Evolutionary conservation across 169 alveolate species (phyloP).

Genomic region (Plasmodium adleri): DNA sequence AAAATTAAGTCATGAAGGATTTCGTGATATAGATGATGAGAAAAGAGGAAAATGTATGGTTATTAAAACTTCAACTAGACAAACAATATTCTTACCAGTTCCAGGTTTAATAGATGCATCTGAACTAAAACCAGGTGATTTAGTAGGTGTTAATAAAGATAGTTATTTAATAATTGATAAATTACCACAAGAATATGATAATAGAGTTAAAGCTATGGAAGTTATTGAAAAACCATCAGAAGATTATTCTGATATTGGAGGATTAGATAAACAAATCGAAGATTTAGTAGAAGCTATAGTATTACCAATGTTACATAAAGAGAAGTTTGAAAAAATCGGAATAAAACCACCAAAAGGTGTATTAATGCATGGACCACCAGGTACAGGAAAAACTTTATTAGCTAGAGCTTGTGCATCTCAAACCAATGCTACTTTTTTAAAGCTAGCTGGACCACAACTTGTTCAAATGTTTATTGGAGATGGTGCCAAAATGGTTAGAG

Average conservation of each 20-base stretch:
- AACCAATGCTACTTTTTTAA: conserved; percentile 98
- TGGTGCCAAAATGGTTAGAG: conserved; percentile 99
- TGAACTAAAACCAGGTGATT: conserved; percentile 95
- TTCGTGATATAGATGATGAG: conserved; percentile 78
- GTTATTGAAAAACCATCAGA: conserved; percentile 99
- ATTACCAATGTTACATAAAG: conserved; percentile 99
- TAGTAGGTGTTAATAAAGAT: conserved; percentile 99
- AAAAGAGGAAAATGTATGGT: conserved; percentile 91
- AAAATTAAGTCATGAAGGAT: conserved; percentile 35
- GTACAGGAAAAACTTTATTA: conserved; percentile 95
- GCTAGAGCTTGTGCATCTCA: conserved; percentile 98
- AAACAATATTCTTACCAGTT: conserved; percentile 98
- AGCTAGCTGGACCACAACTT: conserved; percentile 99
- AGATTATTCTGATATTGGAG: conserved; percentile 99
- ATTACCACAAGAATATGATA: conserved; percentile 99
- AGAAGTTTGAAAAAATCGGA: conserved; percentile 98
- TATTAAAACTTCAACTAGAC: conserved; percentile 94
- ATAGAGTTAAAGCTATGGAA: conserved; percentile 99
- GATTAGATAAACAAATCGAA: conserved; percentile 99
- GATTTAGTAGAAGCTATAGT: conserved; percentile 99
- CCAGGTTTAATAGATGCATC: conserved; percentile 97
- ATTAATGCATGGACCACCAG: conserved; percentile 99
- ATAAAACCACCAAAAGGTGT: conserved; percentile 99
- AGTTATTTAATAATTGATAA: conserved; percentile 98
- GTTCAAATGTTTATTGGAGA: conserved; percentile 99